phyloP scores from a whole-genome alignment of 2,329 filamentous ascomycete genomes.

The Elsinoe australis region DNA sequence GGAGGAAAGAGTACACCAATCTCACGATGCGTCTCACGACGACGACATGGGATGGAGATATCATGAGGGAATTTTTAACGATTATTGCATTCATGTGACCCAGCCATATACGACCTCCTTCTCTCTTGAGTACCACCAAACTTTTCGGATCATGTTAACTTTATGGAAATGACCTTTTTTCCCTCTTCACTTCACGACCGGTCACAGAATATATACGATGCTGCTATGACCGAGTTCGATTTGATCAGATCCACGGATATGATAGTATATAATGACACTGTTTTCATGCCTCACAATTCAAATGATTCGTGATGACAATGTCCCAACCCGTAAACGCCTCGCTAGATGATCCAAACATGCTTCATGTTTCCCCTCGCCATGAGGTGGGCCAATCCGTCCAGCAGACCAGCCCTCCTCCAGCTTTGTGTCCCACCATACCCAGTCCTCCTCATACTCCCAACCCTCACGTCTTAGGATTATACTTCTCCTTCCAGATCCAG shows the following conservation, averaged over 20 bases:
- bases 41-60: constrained; percentile 10
- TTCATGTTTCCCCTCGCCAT: too few species aligned
- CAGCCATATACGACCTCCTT: not conserved
- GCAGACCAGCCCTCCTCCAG: not conserved
- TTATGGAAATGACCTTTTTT: too few species aligned
- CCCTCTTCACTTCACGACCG: too few species aligned
- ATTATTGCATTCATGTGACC: too few species aligned
- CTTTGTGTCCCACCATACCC: too few species aligned
- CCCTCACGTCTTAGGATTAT: constrained; percentile 36
- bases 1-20: constrained; percentile 14
- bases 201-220: too few species aligned
- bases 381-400: too few species aligned
- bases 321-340: constrained; percentile 3
- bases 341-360: too few species aligned
- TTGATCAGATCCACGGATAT: too few species aligned
- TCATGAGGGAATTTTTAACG: not conserved
- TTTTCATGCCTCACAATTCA: not conserved
- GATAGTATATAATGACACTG: constrained; percentile 13
- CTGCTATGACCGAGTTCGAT: too few species aligned
- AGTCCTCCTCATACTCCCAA: not conserved
- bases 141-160: not conserved
- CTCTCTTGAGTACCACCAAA: not conserved
- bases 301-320: too few species aligned
- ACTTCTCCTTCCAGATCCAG: constrained; percentile 99
- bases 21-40: constrained; percentile 16